Conservation (phyloP, 129 eudicot genomes). For the Chrysanthemum makinoi region DNA sequence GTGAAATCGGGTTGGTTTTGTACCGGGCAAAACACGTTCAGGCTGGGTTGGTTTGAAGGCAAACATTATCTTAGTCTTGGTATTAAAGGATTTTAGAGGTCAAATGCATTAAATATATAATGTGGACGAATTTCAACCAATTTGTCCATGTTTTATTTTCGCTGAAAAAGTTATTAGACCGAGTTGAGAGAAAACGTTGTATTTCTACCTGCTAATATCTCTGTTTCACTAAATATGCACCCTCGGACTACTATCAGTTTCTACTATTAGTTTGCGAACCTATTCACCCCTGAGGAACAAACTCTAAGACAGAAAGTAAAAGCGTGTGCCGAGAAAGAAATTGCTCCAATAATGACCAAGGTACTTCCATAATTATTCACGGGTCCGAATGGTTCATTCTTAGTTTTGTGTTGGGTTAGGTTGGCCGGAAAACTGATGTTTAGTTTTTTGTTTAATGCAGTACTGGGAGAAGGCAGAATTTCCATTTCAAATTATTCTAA, state of each 20-base stretch:
- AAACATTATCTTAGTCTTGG: too few relatives aligned
- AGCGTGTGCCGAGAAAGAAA: constrained; percentile 79
- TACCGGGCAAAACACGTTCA: too few relatives aligned
- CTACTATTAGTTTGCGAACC: constrained; percentile 71
- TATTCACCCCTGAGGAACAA: constrained; percentile 69
- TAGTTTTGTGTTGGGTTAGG: not conserved
- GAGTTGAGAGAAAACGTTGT: not conserved
- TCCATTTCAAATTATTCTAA: constrained; percentile 43
- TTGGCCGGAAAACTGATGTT: constrained; percentile 22
- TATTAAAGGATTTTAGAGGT: too few relatives aligned
- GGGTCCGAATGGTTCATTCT: not conserved
- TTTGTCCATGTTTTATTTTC: too few relatives aligned
- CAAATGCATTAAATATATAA: too few relatives aligned
- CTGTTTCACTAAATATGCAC: constrained; percentile 41
- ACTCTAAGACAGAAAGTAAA: constrained; percentile 65
- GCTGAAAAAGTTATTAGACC: too few relatives aligned
- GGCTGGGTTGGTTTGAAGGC: too few relatives aligned
- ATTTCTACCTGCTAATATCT: constrained; percentile 15
- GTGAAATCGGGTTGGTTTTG: too few relatives aligned
- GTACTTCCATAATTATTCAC: constrained; percentile 33
- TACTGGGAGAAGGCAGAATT: constrained; percentile 99
- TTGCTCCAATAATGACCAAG: constrained; percentile 95
- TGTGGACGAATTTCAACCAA: too few relatives aligned
- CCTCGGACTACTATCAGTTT: constrained; percentile 74
- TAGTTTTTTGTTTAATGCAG: constrained; percentile 42